phyloP scores from a whole-genome alignment of 2,329 filamentous ascomycete species.

The Elsinoe fawcettii region DNA sequence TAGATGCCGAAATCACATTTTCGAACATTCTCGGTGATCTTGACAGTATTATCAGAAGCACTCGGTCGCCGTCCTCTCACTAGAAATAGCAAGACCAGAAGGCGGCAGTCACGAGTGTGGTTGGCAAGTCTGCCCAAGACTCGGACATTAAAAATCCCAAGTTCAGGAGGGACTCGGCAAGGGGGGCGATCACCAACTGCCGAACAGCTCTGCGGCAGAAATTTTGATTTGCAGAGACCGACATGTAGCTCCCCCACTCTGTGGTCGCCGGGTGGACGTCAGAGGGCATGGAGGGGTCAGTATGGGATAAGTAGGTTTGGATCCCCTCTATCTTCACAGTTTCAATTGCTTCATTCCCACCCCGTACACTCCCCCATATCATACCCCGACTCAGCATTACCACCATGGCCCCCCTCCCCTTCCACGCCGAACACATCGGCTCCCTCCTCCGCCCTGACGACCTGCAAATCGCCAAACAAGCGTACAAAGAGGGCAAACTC shows the following conservation, averaged over 20 bases:
- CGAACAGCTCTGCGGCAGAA: neutral
- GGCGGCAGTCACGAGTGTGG: neutral
- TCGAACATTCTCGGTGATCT: neutral
- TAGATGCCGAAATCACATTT: neutral
- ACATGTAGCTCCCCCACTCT: neutral
- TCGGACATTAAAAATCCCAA: neutral
- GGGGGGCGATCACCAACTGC: neutral
- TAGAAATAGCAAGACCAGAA: neutral
- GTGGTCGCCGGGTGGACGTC: neutral
- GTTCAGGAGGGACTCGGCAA: neutral
- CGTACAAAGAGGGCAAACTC: conserved; percentile 49
- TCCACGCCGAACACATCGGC: conserved; percentile 66
- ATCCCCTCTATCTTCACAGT: neutral
- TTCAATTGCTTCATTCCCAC: neutral
- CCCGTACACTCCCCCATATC: neutral
- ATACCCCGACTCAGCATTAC: neutral
- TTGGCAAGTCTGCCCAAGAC: neutral
- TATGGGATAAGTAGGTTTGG: neutral
- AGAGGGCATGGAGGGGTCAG: neutral
- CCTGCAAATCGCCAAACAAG: conserved; percentile 52
- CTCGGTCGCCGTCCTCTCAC: neutral
- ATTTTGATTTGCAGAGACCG: neutral
- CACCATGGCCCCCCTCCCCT: conserved; percentile 42
- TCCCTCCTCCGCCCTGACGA: conserved; percentile 60
- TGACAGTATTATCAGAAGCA: neutral